Evolutionary conservation across 2,329 filamentous ascomycete species (phyloP).

Genomic region (Colletotrichum ledebouriae): DNA sequence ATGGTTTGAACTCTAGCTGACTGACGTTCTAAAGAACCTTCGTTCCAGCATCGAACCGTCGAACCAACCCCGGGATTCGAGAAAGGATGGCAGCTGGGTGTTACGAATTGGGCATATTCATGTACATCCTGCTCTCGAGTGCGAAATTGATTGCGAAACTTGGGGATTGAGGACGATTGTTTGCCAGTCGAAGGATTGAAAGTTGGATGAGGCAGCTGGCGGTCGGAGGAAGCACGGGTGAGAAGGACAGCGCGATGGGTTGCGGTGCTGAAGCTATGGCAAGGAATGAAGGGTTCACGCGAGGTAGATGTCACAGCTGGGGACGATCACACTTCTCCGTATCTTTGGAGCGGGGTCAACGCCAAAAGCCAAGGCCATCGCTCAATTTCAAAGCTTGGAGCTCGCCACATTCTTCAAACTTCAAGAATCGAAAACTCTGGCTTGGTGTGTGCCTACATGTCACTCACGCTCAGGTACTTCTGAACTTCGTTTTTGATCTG

Average conservation of each 20-base stretch:
- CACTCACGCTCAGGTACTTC: too few species aligned
- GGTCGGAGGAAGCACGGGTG: background rate
- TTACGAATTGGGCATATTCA: too few species aligned
- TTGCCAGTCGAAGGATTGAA: background rate
- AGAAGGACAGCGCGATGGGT: background rate
- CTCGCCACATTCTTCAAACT: background rate
- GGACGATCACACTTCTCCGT: background rate
- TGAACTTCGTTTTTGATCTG: too few species aligned
- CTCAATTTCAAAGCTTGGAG: background rate
- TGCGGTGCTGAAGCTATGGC: background rate
- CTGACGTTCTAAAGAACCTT: background rate
- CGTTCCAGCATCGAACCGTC: background rate
- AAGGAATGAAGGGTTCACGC: conserved; percentile 6
- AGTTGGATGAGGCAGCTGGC: background rate
- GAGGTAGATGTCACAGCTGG: background rate
- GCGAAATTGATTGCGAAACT: too few species aligned
- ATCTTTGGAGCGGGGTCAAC: background rate
- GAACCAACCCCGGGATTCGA: background rate
- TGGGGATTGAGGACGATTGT: too few species aligned
- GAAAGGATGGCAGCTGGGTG: too few species aligned
- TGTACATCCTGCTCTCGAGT: too few species aligned
- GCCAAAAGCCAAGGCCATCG: background rate
- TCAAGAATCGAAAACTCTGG: background rate
- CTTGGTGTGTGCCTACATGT: background rate
- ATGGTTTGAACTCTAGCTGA: background rate